These are phyloP conservation scores for Vigna unguiculata DNA, from an alignment of 306 rosid genomes.

Conservation along the genomic window DNA sequence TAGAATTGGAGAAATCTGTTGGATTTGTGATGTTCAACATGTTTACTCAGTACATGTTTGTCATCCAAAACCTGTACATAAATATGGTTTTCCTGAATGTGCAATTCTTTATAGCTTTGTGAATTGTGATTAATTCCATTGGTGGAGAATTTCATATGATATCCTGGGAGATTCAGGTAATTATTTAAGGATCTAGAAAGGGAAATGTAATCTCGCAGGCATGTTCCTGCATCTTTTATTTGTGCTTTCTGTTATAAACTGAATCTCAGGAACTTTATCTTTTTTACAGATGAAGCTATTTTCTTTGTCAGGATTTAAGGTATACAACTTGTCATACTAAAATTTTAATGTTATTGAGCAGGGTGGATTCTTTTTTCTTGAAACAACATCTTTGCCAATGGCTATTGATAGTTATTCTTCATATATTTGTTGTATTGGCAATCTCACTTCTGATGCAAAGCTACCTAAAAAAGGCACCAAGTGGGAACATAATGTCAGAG, in stretches of 20 bases:
- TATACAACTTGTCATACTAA: constrained; percentile 41
- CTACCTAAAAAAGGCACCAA: too few relatives aligned
- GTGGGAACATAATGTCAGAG: too few relatives aligned
- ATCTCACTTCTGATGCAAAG: too few relatives aligned
- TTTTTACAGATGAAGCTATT: constrained; percentile 29
- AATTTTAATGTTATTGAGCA: constrained; percentile 56
- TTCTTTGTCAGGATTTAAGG: too few relatives aligned
- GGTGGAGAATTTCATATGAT: constrained; percentile 67
- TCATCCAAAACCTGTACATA: too few relatives aligned
- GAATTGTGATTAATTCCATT: too few relatives aligned
- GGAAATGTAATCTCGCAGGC: constrained; percentile 28
- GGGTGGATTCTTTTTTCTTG: constrained; percentile 85
- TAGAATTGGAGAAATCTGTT: too few relatives aligned
- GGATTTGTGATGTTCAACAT: too few relatives aligned
- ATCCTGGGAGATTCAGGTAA: constrained; percentile 80
- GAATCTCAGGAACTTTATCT: constrained; percentile 36
- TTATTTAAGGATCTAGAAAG: constrained; percentile 46
- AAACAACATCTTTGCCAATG: constrained; percentile 65
- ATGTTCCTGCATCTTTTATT: constrained; percentile 42
- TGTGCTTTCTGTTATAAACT: constrained; percentile 27
- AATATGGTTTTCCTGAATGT: too few relatives aligned
- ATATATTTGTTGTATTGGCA: constrained; percentile 54
- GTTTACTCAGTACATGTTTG: too few relatives aligned
- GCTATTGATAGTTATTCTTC: constrained; percentile 54
- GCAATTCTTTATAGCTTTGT: too few relatives aligned